A percentile compares a stretch with the other conserved stretches of the same genome.
These are phyloP conservation scores for Taiozyma sp. DNA, from an alignment of 1,139 yeast genomes.

Conservation along the genomic window DNA sequence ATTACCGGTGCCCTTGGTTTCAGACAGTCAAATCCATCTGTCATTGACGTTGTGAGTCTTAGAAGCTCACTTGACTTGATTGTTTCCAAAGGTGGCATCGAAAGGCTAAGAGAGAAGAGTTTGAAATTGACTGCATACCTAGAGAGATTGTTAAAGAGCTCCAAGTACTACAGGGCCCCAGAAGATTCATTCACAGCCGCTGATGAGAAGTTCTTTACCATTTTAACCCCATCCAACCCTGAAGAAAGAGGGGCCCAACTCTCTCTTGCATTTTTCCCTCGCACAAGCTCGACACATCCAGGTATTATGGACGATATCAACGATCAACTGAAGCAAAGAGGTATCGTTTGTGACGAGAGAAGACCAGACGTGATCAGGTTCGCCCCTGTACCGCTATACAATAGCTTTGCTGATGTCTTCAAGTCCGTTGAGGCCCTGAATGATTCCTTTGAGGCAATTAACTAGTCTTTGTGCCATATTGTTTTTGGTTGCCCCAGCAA, in stretches of 20 bases:
- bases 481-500: not conserved
- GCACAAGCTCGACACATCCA: constrained; percentile 25
- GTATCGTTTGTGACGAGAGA: constrained; percentile 83
- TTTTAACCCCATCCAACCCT: constrained; percentile 64
- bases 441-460: constrained; percentile 28
- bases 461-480: not conserved
- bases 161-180: constrained; percentile 39
- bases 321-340: constrained; percentile 42
- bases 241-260: constrained; percentile 76
- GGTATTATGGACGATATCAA: constrained; percentile 65
- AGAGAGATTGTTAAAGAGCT: constrained; percentile 38
- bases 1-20: constrained; percentile 80
- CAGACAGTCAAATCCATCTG: constrained; percentile 91
- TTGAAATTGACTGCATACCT: constrained; percentile 54
- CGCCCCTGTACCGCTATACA: constrained; percentile 83
- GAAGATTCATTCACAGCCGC: constrained; percentile 19
- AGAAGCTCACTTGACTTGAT: constrained; percentile 63
- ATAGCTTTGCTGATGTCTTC: constrained; percentile 63
- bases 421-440: constrained; percentile 43
- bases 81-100: constrained; percentile 59
- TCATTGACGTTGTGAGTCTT: constrained; percentile 72
- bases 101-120: constrained; percentile 51
- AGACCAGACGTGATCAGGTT: constrained; percentile 83
- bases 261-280: constrained; percentile 63
- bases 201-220: constrained; percentile 46